phyloP scores from a whole-genome alignment of 805 yeast genomes.

The Yarrowia sp. region DNA sequence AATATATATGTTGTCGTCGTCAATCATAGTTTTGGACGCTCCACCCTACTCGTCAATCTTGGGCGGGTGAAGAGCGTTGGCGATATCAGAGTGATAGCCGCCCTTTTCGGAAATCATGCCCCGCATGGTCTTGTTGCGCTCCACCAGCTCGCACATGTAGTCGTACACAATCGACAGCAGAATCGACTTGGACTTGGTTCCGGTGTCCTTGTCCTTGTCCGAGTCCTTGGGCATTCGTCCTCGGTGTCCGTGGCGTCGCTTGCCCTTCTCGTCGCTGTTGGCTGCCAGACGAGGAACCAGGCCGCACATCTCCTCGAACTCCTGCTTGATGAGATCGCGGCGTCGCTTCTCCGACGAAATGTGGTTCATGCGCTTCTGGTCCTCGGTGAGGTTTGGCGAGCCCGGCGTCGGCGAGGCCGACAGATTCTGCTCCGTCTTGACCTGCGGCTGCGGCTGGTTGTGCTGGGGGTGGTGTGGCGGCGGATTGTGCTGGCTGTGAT shows the following conservation, averaged over 20 bases:
- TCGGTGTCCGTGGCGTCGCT: conserved; percentile 25
- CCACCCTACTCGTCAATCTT: background rate
- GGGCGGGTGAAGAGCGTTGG: conserved; percentile 24
- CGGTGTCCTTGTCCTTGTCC: conserved; percentile 25
- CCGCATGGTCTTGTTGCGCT: conserved; percentile 36
- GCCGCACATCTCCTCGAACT: conserved; percentile 40
- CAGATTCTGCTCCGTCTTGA: conserved; percentile 39
- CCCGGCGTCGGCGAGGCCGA: conserved; percentile 20
- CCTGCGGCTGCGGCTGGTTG: conserved; percentile 35
- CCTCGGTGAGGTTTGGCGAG: conserved; percentile 35
- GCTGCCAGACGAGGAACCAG: conserved; percentile 39
- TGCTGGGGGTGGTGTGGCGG: conserved; percentile 28
- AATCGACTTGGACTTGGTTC: conserved; percentile 33
- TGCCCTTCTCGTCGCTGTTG: conserved; percentile 18
- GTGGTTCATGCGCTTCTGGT: conserved; percentile 43
- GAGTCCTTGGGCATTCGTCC: conserved; percentile 29
- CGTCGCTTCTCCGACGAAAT: conserved; percentile 43
- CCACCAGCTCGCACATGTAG: conserved; percentile 33
- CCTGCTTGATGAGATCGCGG: conserved; percentile 42
- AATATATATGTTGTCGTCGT: background rate
- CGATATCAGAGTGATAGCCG: conserved; percentile 29
- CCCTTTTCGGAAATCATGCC: conserved; percentile 30
- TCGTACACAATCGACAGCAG: conserved; percentile 35
- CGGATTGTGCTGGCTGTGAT: conserved; percentile 7
- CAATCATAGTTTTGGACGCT: too few relatives aligned